Evolutionary conservation across 164 flowering plant species (phyloP).

Genomic region (Stephania cephalantha): DNA sequence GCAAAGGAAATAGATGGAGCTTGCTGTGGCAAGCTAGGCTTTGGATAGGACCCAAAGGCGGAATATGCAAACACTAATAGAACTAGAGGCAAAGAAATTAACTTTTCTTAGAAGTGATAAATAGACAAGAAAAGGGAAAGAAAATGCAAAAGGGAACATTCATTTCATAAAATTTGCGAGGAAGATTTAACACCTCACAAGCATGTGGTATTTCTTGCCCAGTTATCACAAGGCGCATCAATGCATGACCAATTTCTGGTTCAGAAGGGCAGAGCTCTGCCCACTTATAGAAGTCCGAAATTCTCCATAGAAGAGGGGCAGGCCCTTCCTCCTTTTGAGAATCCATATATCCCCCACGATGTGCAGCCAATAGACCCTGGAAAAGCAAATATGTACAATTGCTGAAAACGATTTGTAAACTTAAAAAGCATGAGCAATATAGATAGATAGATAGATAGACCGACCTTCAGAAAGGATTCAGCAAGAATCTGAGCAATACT

Average conservation of each 20-base stretch:
- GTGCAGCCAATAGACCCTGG: constrained; percentile 97
- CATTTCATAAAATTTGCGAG: background rate
- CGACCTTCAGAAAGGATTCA: constrained; percentile 92
- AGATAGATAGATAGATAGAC: background rate
- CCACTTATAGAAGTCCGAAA: constrained; percentile 96
- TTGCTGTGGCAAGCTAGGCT: background rate
- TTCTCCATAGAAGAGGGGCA: constrained; percentile 92
- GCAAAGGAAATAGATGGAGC: background rate
- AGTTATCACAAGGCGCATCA: constrained; percentile 97
- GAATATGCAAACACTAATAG: background rate
- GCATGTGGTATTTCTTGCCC: constrained; percentile 99
- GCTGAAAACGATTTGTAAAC: constrained; percentile 1
- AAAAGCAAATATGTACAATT: constrained; percentile 9
- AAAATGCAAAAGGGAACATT: constrained; percentile 2
- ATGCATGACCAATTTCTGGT: constrained; percentile 95
- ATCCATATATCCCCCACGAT: constrained; percentile 99
- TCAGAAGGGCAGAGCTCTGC: constrained; percentile 96
- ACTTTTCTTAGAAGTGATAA: background rate
- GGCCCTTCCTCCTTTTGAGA: constrained; percentile 99
- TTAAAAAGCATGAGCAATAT: background rate
- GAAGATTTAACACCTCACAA: constrained; percentile 65
- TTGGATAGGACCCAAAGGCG: background rate
- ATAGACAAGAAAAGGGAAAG: background rate
- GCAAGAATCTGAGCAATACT: constrained; percentile 92
- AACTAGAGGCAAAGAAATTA: background rate